Base-by-base conservation (phyloP, 257 asterid genomes). In the Anisodus tanguticus region DNA sequence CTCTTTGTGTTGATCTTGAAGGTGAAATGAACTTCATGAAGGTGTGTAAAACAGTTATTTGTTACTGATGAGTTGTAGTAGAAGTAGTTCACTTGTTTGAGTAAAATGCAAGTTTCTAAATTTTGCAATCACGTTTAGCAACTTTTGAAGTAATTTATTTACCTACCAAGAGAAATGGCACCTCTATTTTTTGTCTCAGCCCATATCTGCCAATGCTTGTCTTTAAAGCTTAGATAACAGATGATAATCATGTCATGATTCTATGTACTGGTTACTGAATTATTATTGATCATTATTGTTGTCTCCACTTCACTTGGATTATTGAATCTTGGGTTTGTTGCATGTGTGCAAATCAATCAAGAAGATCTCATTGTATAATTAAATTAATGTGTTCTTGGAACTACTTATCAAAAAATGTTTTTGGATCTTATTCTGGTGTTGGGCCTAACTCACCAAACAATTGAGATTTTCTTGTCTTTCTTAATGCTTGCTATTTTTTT, bases 41-140 rank as follows among this genome's bases (percentile, higher is more conserved):
- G 79, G 88, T 81, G 16, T 83, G 86, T 47, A 70, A 43, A 17
- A 81, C 76, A 54, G 81, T 77, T 81, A 22, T 22, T 22, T 22
- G 51, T 41, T 63, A 39, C 31, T 69, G 86, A 80, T 81, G 79
- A 82, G 71, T 39, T 41, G 69, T 54, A 78, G 72, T 59, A 83
- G 82, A 76, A 83, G 57, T 45, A 62, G 59, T 81, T 62, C 49
- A 17, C 26, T 51, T 82, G 76, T 68, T 89, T n/a, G 96, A 92
- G 97, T 93, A 88, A 83, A 92, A 86, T 89, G 88, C 77, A 92
- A 91, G 91, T 79, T 76, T 84, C 70, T 62, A 13, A 6, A 53
- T 89, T 72, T 11, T 84, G 91, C 84, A 84, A 92, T 94, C 89
- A 92, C 94, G 87, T 83, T 91, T 89, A 53, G 76, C 86, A 80